phyloP scores from a whole-genome alignment of 1,139 yeast species.

The Pichia sp. region DNA sequence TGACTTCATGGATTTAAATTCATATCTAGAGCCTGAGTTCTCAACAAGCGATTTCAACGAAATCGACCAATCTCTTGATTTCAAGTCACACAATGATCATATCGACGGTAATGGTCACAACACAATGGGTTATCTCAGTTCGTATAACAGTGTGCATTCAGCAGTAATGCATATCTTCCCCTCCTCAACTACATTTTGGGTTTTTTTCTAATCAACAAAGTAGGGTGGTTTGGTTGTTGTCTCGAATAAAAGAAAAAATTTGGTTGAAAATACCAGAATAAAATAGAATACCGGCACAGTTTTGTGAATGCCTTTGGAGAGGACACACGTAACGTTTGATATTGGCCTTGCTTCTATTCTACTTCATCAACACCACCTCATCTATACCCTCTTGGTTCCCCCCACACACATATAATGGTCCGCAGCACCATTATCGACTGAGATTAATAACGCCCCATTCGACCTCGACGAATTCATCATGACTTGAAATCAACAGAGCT shows the following conservation, averaged over 20 bases:
- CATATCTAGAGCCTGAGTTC: constrained; percentile 10
- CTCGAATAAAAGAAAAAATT: constrained; percentile 4
- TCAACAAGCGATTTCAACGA: neutral
- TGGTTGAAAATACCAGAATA: neutral
- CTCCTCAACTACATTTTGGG: neutral
- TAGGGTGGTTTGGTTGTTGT: constrained; percentile 8
- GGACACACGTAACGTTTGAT: constrained; percentile 8
- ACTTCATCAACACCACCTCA: neutral
- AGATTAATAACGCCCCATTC: constrained; percentile 28
- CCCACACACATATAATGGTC: constrained; percentile 33
- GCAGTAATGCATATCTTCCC: constrained; percentile 30
- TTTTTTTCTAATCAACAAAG: neutral
- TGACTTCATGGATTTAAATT: constrained; percentile 14
- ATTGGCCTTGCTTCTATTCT: neutral
- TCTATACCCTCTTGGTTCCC: neutral
- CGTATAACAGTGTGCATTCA: constrained; percentile 38
- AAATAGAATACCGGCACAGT: neutral
- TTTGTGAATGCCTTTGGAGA: constrained; percentile 12
- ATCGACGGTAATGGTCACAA: constrained; percentile 10
- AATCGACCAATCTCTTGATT: constrained; percentile 4
- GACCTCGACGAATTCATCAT: constrained; percentile 31
- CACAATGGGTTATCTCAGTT: constrained; percentile 24
- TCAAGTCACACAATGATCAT: constrained; percentile 14
- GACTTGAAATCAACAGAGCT: constrained; percentile 9
- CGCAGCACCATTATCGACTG: constrained; percentile 37